Percentiles rank a stretch among this genome's conserved stretches.
These are phyloP conservation scores for Hemileia vastatrix DNA, from an alignment of 1,284 basidiomycete species.

Conservation along the genomic window DNA sequence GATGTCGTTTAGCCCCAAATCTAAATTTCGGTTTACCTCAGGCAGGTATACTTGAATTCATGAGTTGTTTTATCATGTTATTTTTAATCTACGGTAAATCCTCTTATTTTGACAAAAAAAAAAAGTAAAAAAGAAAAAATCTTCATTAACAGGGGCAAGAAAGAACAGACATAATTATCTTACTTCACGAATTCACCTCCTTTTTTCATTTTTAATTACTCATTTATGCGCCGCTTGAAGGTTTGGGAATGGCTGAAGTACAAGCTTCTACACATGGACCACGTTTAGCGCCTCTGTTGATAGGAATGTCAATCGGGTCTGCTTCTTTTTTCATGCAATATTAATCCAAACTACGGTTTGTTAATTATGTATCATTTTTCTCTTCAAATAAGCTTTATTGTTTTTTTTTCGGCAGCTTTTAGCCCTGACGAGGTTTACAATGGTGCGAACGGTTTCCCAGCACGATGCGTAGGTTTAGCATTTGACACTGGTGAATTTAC, in stretches of 20 bases:
- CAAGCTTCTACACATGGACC: not conserved
- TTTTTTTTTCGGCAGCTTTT: conserved; percentile 6
- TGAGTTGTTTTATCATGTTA: conserved; percentile 1
- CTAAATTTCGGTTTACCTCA: not conserved
- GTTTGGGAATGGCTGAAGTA: not conserved
- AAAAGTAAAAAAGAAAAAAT: no score
- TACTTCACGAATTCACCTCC: not conserved
- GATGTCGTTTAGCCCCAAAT: conserved; percentile 7
- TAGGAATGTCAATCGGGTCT: conserved; percentile 5
- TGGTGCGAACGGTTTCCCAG: conserved; percentile 5
- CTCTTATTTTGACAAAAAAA: no score
- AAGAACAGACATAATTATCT: not conserved
- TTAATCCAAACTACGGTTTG: not conserved
- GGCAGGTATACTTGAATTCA: conserved; percentile 8
- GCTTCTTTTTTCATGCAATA: not conserved
- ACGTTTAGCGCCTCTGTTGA: conserved; percentile 1
- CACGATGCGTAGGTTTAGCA: conserved; percentile 5
- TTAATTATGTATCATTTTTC: not conserved
- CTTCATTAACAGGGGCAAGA: no score
- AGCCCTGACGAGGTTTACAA: not conserved
- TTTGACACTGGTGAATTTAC: not conserved
- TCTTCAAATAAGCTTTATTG: conserved; percentile 2
- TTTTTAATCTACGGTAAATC: conserved; percentile 14
- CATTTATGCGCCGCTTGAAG: not conserved
- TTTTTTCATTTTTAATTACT: not conserved